Evolutionary conservation across 2,329 filamentous ascomycete species (phyloP).

Genomic region (Microdochium trichocladiopsis): DNA sequence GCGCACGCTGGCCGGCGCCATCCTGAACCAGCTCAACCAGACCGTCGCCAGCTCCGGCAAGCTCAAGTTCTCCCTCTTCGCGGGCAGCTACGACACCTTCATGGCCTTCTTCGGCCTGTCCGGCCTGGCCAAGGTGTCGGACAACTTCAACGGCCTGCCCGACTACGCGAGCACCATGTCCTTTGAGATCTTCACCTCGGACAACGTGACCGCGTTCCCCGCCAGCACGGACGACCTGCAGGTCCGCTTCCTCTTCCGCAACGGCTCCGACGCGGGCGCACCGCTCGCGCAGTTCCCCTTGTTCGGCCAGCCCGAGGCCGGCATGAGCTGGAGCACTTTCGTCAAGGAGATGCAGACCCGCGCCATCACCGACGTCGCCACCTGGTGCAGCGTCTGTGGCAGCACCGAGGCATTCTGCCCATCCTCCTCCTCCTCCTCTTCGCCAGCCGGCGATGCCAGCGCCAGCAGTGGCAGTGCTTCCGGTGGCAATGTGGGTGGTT

Average conservation of each 20-base stretch:
- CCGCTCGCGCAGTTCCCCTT: slow-evolving; percentile 47
- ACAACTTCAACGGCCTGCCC: slow-evolving; percentile 68
- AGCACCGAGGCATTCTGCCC: slow-evolving; percentile 64
- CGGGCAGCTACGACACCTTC: slow-evolving; percentile 56
- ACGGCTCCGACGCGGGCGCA: slow-evolving; percentile 46
- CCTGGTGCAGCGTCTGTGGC: slow-evolving; percentile 73
- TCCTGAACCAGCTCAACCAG: slow-evolving; percentile 43
- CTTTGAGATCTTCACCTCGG: slow-evolving; percentile 63
- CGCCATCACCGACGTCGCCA: slow-evolving; percentile 52
- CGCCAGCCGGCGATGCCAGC: slow-evolving; percentile 11
- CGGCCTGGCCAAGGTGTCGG: slow-evolving; percentile 39
- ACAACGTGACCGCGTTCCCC: slow-evolving; percentile 39
- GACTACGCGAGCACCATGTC: slow-evolving; percentile 78
- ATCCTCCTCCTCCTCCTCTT: slow-evolving; percentile 18
- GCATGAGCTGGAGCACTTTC: slow-evolving; percentile 66
- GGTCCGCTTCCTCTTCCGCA: slow-evolving; percentile 56
- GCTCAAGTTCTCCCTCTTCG: slow-evolving; percentile 42
- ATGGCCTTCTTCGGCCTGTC: slow-evolving; percentile 57
- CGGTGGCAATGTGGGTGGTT: no score
- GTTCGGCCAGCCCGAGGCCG: slow-evolving; percentile 47
- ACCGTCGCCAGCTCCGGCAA: slow-evolving; percentile 33
- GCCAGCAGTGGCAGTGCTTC: slow-evolving; percentile 13
- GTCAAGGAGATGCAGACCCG: slow-evolving; percentile 55
- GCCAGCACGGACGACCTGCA: slow-evolving; percentile 33
- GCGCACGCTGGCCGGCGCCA: slow-evolving; percentile 47